Conservation (phyloP, 768 basidiomycete species). For the Suillus alpinus region DNA sequence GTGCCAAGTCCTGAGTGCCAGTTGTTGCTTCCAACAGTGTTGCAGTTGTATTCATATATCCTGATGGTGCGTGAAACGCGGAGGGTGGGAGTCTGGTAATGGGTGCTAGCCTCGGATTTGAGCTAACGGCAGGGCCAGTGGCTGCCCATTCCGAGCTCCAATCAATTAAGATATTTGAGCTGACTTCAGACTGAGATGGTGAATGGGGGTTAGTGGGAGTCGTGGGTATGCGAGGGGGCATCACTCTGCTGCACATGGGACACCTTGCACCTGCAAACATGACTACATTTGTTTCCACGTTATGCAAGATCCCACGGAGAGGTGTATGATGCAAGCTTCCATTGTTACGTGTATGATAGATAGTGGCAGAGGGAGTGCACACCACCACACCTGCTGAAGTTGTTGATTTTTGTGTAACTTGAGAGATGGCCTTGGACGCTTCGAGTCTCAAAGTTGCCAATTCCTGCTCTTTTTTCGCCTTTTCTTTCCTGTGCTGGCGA, state of each 20-base stretch:
- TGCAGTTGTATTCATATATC: background rate
- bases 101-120: constrained; percentile 13
- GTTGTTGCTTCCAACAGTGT: too few relatives aligned
- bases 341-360: constrained; percentile 9
- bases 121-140: constrained; percentile 10
- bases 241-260: background rate
- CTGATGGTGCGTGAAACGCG: background rate
- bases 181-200: background rate
- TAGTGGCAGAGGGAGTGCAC: background rate
- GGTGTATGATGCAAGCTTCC: constrained; percentile 3
- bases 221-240: background rate
- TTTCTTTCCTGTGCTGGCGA: constrained; percentile 2
- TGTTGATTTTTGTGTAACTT: background rate
- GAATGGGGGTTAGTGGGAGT: background rate
- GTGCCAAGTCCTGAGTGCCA: background rate
- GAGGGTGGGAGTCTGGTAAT: background rate
- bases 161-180: background rate
- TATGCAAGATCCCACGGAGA: background rate
- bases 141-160: background rate
- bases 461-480: constrained; percentile 6
- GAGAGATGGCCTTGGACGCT: background rate
- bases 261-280: constrained; percentile 1
- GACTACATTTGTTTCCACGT: background rate
- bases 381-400: background rate
- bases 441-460: background rate